These are phyloP conservation scores for Colletotrichum ledebouriae DNA, from an alignment of 2,329 filamentous ascomycete genomes.

Conservation along the genomic window DNA sequence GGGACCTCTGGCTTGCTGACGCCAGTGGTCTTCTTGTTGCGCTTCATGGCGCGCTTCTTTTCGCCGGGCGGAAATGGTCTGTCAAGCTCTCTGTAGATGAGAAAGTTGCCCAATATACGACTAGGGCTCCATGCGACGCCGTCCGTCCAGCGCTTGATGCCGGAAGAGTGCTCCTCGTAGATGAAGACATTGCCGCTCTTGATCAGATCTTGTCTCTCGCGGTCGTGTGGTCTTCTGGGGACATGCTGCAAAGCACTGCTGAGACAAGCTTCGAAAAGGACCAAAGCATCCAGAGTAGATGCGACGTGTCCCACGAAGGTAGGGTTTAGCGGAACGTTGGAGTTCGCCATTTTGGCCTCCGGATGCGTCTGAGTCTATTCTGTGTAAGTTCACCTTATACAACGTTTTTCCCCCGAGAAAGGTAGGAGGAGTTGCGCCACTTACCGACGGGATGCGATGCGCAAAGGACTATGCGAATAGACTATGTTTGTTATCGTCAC, in stretches of 20 bases:
- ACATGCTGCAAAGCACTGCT: conserved; percentile 80
- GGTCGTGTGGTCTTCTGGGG: conserved; percentile 86
- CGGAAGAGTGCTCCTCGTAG: conserved; percentile 90
- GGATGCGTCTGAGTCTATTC: conserved; percentile 36
- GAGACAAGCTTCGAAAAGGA: conserved; percentile 85
- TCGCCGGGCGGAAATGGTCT: conserved; percentile 84
- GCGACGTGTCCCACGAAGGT: conserved; percentile 77
- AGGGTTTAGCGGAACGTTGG: conserved; percentile 65
- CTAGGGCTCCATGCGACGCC: conserved; percentile 92
- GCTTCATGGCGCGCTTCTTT: conserved; percentile 87
- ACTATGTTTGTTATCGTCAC: neutral
- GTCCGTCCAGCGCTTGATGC: conserved; percentile 95
- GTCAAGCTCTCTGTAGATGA: conserved; percentile 86
- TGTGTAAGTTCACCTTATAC: conserved; percentile 33
- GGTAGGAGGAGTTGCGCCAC: conserved; percentile 33
- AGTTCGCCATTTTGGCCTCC: conserved; percentile 44
- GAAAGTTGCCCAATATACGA: conserved; percentile 85
- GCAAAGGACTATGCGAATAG: neutral
- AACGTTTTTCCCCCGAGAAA: conserved; percentile 18
- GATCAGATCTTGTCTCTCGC: conserved; percentile 83
- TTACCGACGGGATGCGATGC: conserved; percentile 21
- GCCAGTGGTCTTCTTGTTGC: conserved; percentile 61
- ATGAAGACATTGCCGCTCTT: conserved; percentile 89
- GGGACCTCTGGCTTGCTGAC: conserved; percentile 52
- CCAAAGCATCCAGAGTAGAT: conserved; percentile 81